Evolutionary conservation across 805 yeast species (phyloP), one percentile per base, ranked within the genome.

Genomic region (Pichia pseudocactophila): DNA sequence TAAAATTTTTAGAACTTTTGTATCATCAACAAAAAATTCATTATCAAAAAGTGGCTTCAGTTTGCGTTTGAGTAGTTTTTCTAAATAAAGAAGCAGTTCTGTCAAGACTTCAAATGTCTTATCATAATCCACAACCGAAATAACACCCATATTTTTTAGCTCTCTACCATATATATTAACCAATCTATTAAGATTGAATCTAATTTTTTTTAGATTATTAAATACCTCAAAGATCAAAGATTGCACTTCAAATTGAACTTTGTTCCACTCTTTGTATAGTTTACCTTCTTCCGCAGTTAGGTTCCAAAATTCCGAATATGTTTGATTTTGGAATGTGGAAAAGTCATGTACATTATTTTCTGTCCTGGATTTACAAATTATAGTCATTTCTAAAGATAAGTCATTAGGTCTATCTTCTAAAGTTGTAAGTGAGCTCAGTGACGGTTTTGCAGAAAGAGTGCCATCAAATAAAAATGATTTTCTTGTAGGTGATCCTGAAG

Each of bases 151-250:
- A 16, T 28, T 39, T 40, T 45, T 47, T 37, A 61, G 56, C 7
- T 51, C 51, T 1, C 52, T 51, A 5, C 61, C 65, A 41, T 59
- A 61, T 37, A 53, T 50, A 12, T 41, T 33, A 3, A 54, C 53
- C 50, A 61, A 49, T 37, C 64, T 42, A 33, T 53, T 51, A 38
- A 58, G 39, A 32, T 61, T 61, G 28, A 50, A 44, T 25, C 59
- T 38, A 26, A 57, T 50, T 43, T 53, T 54, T 22, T 52, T 52
- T 20, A 61, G 42, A 22, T 57, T 42, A 8, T 48, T 39, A 27
- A 51, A 61, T 7, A 54, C 43, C 39, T 61, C 65, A 46, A 59
- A 59, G n/a, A 60, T 41, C 13, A 53, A 45, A 30, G 53, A 58
- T 45, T 61, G 64, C 27, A 54, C 50, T 25, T 56, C 55, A 34